phyloP scores from a whole-genome alignment of 148 eudicot species.

The Persicaria tinctoria region DNA sequence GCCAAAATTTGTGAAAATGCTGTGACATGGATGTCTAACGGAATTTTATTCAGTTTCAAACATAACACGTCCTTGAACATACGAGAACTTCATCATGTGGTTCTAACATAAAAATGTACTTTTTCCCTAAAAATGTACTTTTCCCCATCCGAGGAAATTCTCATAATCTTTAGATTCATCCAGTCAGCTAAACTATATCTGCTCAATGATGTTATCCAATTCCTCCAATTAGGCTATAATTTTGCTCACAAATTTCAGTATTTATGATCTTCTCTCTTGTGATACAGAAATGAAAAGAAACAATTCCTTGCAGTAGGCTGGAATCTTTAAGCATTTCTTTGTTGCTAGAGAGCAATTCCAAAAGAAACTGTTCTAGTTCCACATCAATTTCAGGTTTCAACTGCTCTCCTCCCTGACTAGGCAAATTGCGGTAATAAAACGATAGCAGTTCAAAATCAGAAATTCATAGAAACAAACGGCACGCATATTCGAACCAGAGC shows the following conservation, averaged over 20 bases:
- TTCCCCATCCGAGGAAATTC: not conserved
- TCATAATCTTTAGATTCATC: not conserved
- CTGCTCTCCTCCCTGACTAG: not conserved
- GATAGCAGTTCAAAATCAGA: not conserved
- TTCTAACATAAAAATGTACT: not conserved
- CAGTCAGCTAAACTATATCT: not conserved
- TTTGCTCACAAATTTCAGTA: not conserved
- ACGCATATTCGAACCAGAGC: not conserved
- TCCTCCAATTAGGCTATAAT: not conserved
- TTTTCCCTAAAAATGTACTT: not conserved
- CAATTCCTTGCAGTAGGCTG: too few relatives aligned
- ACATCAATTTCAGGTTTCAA: not conserved
- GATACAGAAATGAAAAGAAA: too few relatives aligned
- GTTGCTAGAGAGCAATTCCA: not conserved
- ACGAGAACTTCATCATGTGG: not conserved
- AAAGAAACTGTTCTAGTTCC: not conserved
- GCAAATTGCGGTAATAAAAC: not conserved
- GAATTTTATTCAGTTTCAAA: too few relatives aligned
- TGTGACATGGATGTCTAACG: not conserved
- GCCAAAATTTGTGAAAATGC: not conserved
- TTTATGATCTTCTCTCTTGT: not conserved
- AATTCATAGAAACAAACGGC: not conserved
- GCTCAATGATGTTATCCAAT: not conserved
- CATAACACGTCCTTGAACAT: too few relatives aligned
- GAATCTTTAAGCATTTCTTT: too few relatives aligned